Percentiles rank a stretch among this genome's conserved stretches.
phyloP scores from a whole-genome alignment of 139 green algal genomes.

The Chlorella sp. region DNA sequence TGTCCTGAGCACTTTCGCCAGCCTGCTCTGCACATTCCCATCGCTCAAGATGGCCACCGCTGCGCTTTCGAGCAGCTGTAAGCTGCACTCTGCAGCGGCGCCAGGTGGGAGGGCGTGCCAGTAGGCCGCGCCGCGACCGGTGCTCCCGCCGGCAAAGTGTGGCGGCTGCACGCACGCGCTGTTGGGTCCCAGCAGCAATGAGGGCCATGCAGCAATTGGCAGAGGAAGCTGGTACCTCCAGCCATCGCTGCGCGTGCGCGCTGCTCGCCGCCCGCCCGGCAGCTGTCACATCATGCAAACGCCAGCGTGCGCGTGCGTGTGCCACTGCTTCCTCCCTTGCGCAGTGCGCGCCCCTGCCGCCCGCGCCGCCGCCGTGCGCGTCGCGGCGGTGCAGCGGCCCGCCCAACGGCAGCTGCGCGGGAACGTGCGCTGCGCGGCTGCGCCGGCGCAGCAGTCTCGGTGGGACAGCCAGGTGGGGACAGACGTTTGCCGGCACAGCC shows the following conservation, averaged over 20 bases:
- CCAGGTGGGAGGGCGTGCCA: no score
- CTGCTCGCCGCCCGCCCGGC: neutral
- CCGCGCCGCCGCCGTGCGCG: neutral
- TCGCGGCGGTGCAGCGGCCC: neutral
- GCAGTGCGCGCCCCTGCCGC: neutral
- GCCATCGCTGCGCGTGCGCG: neutral
- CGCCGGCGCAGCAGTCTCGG: constrained; percentile 15
- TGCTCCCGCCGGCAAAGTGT: neutral
- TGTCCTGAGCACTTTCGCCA: no score
- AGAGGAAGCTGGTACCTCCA: neutral
- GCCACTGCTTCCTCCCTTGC: neutral
- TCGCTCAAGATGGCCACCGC: no score
- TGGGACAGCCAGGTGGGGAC: constrained; percentile 29
- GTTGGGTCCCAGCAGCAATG: no score
- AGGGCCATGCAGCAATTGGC: neutral
- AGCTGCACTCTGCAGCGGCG: no score
- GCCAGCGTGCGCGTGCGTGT: neutral
- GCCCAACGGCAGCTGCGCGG: neutral
- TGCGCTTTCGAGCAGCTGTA: no score
- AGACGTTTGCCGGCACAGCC: no score
- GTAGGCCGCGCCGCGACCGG: no score
- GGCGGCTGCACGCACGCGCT: neutral
- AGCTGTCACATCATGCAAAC: no score
- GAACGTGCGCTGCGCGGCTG: neutral
- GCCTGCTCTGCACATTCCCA: no score